Base-by-base conservation (phyloP, 495 filamentous ascomycete genomes). In the Geopyxis carbonaria region DNA sequence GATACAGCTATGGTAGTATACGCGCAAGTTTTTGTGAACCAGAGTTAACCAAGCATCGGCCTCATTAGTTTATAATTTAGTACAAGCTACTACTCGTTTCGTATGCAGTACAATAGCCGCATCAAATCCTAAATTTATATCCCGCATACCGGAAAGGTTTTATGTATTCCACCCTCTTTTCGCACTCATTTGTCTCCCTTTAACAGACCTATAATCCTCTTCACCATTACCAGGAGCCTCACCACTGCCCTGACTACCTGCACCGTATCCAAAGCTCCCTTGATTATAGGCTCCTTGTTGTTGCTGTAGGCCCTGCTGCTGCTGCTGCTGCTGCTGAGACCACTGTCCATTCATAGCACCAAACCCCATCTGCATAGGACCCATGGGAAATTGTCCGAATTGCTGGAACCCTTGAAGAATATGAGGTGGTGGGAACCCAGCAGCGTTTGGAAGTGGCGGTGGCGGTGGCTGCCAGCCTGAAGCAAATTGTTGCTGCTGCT, bases 91-190 rank as follows among this genome's bases (percentile, higher is more conserved):
- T n/a, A n/a, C n/a, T n/a, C n/a, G n/a, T n/a, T n/a, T n/a, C n/a
- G n/a, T n/a, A n/a, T n/a, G n/a, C n/a, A n/a, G n/a, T n/a, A n/a
- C n/a, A n/a, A n/a, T n/a, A n/a, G n/a, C n/a, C n/a, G n/a, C n/a
- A n/a, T n/a, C n/a, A n/a, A n/a, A n/a, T n/a, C n/a, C n/a, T n/a
- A n/a, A n/a, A n/a, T n/a, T n/a, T n/a, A n/a, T n/a, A n/a, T n/a
- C n/a, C n/a, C n/a, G n/a, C n/a, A n/a, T n/a, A n/a, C n/a, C n/a
- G n/a, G n/a, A n/a, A n/a, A n/a, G n/a, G n/a, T n/a, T n/a, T 38
- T 35, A 48, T 9, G 48, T 42, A 32, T 53, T 53, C 50, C 50
- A 53, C 4, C 50, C 50, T 27, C 50, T 47, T 27, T 51, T 47
- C 11, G 48, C 35, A 9, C 49, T 44, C 10, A 53, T 52, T 38